Conservation (phyloP, 139 green algal genomes). For the Micractinium sp. region DNA sequence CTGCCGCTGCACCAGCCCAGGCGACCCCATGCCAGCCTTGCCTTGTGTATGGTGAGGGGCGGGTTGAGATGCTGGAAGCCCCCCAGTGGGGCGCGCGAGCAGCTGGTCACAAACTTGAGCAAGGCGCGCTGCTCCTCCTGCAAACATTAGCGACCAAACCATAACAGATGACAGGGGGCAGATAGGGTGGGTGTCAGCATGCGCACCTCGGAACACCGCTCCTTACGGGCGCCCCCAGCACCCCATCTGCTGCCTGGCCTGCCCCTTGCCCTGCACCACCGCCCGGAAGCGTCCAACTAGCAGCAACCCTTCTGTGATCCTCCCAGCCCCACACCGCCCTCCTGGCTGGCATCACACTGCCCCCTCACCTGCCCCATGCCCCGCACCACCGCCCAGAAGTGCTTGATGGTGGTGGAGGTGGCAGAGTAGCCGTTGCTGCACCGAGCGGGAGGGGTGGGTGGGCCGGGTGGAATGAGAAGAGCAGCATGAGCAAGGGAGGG, state of each 20-base stretch:
- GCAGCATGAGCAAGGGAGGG: background rate
- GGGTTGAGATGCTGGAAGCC: constrained; percentile 91
- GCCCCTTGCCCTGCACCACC: too few species aligned
- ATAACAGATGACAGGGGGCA: too few species aligned
- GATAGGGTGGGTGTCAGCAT: background rate
- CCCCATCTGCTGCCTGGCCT: too few species aligned
- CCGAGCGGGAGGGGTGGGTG: background rate
- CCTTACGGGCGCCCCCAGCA: too few species aligned
- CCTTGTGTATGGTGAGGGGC: constrained; percentile 86
- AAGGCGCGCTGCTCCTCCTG: constrained; percentile 61
- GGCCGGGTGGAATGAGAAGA: background rate
- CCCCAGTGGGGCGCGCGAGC: constrained; percentile 84
- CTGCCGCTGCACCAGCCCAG: too few species aligned
- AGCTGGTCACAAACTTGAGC: constrained; percentile 90
- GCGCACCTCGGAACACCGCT: background rate
- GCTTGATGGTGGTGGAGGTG: constrained; percentile 67
- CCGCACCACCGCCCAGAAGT: constrained; percentile 87
- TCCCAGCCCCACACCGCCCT: too few species aligned
- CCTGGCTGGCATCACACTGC: background rate
- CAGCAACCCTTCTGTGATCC: too few species aligned
- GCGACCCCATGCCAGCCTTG: background rate
- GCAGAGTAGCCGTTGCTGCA: constrained; percentile 61
- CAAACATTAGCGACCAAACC: background rate
- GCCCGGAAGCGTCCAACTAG: too few species aligned
- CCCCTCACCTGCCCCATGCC: constrained; percentile 43